These are phyloP conservation scores for sorghum (Sorghum bicolor) DNA, from an alignment of 176 grass and related monocot genomes.

Conservation along the genomic window Sorghum_bicolor_NCBIv3 NC_012878.2:343001-343500, in stretches of 20 bases:
- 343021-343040: too few species aligned
- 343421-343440: slow-evolving; percentile 35
- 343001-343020: too few species aligned
- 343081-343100: too few species aligned
- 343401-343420: slow-evolving; percentile 48
- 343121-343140: too few species aligned
- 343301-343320: slow-evolving; percentile 31
- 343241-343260: slow-evolving; percentile 41
- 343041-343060: too few species aligned
- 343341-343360: slow-evolving; percentile 52
- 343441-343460: background rate
- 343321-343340: background rate
- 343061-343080: too few species aligned
- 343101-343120: too few species aligned
- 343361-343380: slow-evolving; percentile 27
- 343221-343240: slow-evolving; percentile 25
- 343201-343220: background rate
- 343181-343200: too few species aligned
- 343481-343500: background rate
- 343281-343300: slow-evolving; percentile 41
- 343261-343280: slow-evolving; percentile 50
- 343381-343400: slow-evolving; percentile 41
- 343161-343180: too few species aligned
- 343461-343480: background rate
- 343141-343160: too few species aligned